Conservation (phyloP, 2,329 filamentous ascomycete genomes). For the Alternaria ventricosa region DNA sequence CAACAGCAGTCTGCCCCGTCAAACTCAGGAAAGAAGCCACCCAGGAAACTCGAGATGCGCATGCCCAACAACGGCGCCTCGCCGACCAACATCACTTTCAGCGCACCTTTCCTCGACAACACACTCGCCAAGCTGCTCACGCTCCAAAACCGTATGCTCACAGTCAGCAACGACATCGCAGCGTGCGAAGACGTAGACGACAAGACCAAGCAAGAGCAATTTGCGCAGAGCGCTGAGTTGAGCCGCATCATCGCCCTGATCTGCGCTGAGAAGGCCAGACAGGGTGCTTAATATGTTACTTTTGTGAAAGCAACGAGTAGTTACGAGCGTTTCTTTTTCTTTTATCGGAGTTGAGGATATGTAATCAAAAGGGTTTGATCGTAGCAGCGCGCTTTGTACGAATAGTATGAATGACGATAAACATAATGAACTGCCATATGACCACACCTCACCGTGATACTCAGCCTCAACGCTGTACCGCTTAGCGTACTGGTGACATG, state of each 20-base stretch:
- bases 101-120: slow-evolving; percentile 61
- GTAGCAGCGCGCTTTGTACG: slow-evolving; percentile 7
- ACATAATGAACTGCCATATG: not conserved
- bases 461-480: not conserved
- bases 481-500: not conserved
- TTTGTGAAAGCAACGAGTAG: not conserved
- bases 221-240: slow-evolving; percentile 57
- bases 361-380: not conserved
- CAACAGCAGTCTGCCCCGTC: slow-evolving; percentile 18
- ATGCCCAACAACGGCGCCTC: slow-evolving; percentile 47
- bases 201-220: slow-evolving; percentile 57
- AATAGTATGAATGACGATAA: slow-evolving; percentile 2
- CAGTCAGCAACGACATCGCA: slow-evolving; percentile 55
- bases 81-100: slow-evolving; percentile 54
- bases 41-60: slow-evolving; percentile 59
- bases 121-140: slow-evolving; percentile 58
- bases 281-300: slow-evolving; percentile 42
- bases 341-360: not conserved
- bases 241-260: slow-evolving; percentile 59
- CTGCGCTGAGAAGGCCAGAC: slow-evolving; percentile 60
- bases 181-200: slow-evolving; percentile 55
- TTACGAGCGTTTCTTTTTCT: not conserved
- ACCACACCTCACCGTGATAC: not conserved
- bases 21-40: slow-evolving; percentile 48
- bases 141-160: slow-evolving; percentile 59